phyloP scores from a whole-genome alignment of 495 filamentous ascomycete genomes.

The Thermochaetoides thermophila region DNA sequence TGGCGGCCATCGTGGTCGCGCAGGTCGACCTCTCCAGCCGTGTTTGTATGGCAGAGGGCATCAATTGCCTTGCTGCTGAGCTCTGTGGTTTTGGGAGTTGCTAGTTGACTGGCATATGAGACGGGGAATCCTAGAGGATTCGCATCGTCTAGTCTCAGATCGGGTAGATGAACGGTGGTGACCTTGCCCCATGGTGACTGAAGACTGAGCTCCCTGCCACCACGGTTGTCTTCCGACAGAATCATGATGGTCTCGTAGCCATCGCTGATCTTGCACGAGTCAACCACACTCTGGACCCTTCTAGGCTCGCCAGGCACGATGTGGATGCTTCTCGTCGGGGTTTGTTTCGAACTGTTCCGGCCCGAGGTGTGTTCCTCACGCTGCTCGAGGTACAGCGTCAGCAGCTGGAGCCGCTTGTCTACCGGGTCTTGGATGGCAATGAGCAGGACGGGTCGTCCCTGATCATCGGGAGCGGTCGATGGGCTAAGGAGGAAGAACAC shows the following conservation, averaged over 20 bases:
- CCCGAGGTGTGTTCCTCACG: slow-evolving; percentile 9
- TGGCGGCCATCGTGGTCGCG: slow-evolving; percentile 42
- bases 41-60: slow-evolving; percentile 28
- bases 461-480: slow-evolving; percentile 34
- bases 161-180: slow-evolving; percentile 38
- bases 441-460: slow-evolving; percentile 37
- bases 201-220: slow-evolving; percentile 48
- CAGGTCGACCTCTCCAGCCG: slow-evolving; percentile 47
- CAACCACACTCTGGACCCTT: slow-evolving; percentile 47
- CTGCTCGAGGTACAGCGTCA: slow-evolving; percentile 41
- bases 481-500: slow-evolving; percentile 52
- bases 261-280: slow-evolving; percentile 62
- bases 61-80: slow-evolving; percentile 14
- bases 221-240: slow-evolving; percentile 47
- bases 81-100: background rate
- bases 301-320: slow-evolving; percentile 29
- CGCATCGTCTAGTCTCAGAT: slow-evolving; percentile 24
- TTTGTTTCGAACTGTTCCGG: too few species aligned
- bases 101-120: too few species aligned
- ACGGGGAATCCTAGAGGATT: too few species aligned
- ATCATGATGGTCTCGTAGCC: slow-evolving; percentile 52
- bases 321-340: slow-evolving; percentile 10
- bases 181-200: slow-evolving; percentile 62
- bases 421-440: slow-evolving; percentile 55
- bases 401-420: slow-evolving; percentile 49